Evolutionary conservation across 1,284 basidiomycete species (phyloP).

Genomic region (Sparassis latifolia): DNA sequence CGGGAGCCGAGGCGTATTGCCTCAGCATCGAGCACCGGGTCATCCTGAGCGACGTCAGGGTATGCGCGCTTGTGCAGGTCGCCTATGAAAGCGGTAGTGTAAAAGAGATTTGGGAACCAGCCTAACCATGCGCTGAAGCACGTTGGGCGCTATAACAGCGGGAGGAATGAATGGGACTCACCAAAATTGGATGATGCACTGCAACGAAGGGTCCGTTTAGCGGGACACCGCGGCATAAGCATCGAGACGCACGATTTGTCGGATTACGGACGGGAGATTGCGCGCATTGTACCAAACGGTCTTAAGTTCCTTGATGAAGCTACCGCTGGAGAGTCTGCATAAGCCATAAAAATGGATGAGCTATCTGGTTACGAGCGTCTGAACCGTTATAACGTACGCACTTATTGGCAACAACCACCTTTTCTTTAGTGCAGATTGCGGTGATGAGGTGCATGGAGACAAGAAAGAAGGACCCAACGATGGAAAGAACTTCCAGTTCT

Average conservation of each 20-base stretch:
- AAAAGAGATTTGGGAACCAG: conserved; percentile 90
- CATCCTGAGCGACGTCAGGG: conserved; percentile 23
- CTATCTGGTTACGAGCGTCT: too few species aligned
- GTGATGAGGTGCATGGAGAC: conserved; percentile 52
- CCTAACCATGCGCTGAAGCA: conserved; percentile 65
- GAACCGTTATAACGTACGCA: conserved; percentile 14
- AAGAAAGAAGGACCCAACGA: conserved; percentile 49
- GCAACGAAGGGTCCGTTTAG: conserved; percentile 5
- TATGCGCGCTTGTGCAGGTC: conserved; percentile 70
- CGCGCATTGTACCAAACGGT: conserved; percentile 67
- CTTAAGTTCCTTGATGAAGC: conserved; percentile 44
- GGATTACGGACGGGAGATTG: conserved; percentile 68
- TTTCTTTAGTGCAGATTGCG: conserved; percentile 67
- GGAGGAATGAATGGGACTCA: conserved; percentile 32
- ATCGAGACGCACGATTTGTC: conserved; percentile 60
- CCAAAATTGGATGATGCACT: conserved; percentile 87
- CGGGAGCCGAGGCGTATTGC: conserved; percentile 76
- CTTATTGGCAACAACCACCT: conserved; percentile 55
- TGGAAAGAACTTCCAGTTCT: conserved; percentile 72
- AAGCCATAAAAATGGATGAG: background rate
- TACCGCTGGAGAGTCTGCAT: conserved; percentile 29
- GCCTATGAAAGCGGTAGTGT: conserved; percentile 80
- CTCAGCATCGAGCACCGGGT: conserved; percentile 27
- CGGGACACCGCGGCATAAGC: background rate
- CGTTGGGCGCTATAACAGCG: background rate